These are phyloP conservation scores for Vigna hirtella DNA, from an alignment of 306 rosid species.

Conservation along the genomic window DNA sequence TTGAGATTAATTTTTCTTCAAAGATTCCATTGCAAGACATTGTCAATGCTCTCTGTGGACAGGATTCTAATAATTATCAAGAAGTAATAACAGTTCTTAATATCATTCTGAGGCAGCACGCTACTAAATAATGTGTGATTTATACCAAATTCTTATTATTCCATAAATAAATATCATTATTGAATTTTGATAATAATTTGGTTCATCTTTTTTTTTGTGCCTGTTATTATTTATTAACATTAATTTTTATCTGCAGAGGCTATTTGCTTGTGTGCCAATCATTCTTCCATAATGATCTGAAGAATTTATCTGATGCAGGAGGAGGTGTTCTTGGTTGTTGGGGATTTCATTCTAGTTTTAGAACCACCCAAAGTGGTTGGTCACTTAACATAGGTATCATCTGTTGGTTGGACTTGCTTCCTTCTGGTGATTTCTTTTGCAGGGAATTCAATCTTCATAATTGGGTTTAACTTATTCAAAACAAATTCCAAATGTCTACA, in stretches of 20 bases:
- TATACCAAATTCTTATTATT: not conserved
- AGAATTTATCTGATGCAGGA: conserved; percentile 69
- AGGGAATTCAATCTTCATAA: not conserved
- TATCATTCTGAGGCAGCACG: conserved; percentile 84
- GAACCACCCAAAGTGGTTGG: conserved; percentile 85
- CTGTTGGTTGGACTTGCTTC: not conserved
- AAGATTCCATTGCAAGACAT: conserved; percentile 87
- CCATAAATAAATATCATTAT: not conserved
- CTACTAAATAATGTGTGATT: conserved; percentile 81
- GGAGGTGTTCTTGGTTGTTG: conserved; percentile 93
- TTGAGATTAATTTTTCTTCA: conserved; percentile 82
- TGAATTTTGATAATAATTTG: not conserved
- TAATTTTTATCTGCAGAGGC: conserved; percentile 61
- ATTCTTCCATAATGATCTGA: conserved; percentile 76
- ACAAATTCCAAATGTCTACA: conserved; percentile 70
- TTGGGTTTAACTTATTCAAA: not conserved
- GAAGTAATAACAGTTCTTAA: conserved; percentile 90
- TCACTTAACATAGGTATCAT: conserved; percentile 78
- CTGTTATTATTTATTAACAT: not conserved
- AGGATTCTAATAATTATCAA: conserved; percentile 81
- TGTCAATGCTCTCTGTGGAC: conserved; percentile 78
- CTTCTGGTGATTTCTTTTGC: no score
- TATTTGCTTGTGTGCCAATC: conserved; percentile 91
- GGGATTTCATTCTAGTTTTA: conserved; percentile 93
- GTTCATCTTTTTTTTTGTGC: no score